phyloP scores from a whole-genome alignment of 306 rosid genomes.

The Pterocarpus santalinus region DNA sequence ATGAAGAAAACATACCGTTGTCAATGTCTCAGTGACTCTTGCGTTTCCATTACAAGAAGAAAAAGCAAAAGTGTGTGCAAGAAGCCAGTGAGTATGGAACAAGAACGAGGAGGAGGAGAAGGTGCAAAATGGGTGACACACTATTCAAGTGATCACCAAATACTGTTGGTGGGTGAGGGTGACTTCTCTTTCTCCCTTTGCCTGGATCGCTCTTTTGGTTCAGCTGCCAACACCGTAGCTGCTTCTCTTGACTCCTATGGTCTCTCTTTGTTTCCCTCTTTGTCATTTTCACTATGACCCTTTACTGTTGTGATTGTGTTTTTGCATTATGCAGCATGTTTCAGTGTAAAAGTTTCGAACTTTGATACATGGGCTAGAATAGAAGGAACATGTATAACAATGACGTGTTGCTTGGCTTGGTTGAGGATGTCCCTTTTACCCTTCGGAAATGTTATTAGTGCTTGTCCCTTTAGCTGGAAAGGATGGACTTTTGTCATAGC shows the following conservation, averaged over 20 bases:
- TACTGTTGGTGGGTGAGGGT: constrained; percentile 69
- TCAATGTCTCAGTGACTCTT: too few relatives aligned
- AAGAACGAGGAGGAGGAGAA: neutral
- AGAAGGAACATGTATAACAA: neutral
- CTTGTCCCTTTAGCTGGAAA: too few relatives aligned
- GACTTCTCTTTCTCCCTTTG: constrained; percentile 67
- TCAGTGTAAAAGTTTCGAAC: constrained; percentile 5
- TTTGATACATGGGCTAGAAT: neutral
- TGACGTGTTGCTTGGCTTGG: neutral
- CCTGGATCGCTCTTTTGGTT: constrained; percentile 56
- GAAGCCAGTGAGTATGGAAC: neutral
- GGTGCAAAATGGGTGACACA: constrained; percentile 51
- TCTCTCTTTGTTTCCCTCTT: constrained; percentile 1
- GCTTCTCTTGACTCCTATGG: constrained; percentile 59
- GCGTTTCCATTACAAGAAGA: too few relatives aligned
- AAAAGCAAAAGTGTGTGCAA: too few relatives aligned
- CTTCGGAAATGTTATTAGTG: neutral
- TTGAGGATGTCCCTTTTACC: neutral
- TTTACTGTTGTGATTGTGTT: neutral
- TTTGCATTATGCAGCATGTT: neutral
- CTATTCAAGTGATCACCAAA: constrained; percentile 59
- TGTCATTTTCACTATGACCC: neutral
- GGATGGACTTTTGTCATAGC: neutral
- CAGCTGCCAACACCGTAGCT: constrained; percentile 58
- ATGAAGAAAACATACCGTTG: too few relatives aligned